Evolutionary conservation across 495 filamentous ascomycete genomes (phyloP).

Genomic region (Penicillium salamii): DNA sequence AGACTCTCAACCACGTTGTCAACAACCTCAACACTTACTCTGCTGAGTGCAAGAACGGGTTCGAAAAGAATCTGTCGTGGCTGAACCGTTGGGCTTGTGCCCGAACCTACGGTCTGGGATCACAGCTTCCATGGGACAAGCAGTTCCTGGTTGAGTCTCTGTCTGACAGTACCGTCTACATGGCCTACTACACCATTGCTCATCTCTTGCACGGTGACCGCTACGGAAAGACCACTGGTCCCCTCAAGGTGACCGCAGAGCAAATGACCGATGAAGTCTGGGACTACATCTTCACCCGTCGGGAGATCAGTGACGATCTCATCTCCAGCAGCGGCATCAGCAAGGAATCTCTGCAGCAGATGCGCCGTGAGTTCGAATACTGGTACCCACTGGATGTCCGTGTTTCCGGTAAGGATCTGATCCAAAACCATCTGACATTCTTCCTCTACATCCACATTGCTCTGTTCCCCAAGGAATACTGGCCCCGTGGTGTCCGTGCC

Average conservation of each 20-base stretch:
- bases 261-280: slow-evolving; percentile 96
- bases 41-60: slow-evolving; percentile 75
- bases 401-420: slow-evolving; percentile 81
- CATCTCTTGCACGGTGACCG: slow-evolving; percentile 82
- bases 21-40: slow-evolving; percentile 76
- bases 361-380: slow-evolving; percentile 92
- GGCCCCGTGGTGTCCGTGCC: slow-evolving; percentile 76
- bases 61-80: slow-evolving; percentile 84
- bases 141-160: slow-evolving; percentile 90
- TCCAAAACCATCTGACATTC: slow-evolving; percentile 91
- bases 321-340: slow-evolving; percentile 63
- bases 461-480: slow-evolving; percentile 81
- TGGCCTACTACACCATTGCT: slow-evolving; percentile 94
- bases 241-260: slow-evolving; percentile 65
- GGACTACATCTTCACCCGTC: slow-evolving; percentile 83
- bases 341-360: slow-evolving; percentile 65
- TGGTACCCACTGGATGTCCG: slow-evolving; percentile 92
- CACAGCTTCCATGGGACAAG: slow-evolving; percentile 92
- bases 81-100: slow-evolving; percentile 95
- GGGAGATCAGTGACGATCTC: slow-evolving; percentile 63
- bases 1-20: slow-evolving; percentile 69
- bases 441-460: slow-evolving; percentile 94
- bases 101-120: slow-evolving; percentile 86
- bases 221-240: slow-evolving; percentile 70
- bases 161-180: slow-evolving; percentile 90